Evolutionary conservation across 192 early-diverging fungal species (phyloP).

Genomic region (Coemansia sp.): DNA sequence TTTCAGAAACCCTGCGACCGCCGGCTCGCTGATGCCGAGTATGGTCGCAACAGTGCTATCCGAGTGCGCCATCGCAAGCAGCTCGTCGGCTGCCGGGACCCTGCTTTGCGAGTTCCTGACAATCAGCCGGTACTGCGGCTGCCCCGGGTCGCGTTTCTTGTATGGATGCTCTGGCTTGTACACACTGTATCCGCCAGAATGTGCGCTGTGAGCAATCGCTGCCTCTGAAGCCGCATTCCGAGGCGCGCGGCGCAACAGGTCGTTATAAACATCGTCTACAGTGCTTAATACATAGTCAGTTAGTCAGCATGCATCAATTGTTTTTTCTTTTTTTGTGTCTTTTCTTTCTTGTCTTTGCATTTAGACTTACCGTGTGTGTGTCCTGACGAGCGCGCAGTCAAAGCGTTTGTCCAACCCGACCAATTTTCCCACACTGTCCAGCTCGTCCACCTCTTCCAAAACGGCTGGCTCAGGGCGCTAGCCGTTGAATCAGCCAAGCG

Average conservation of each 20-base stretch:
- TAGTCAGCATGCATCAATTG: no score
- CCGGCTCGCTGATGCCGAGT: constrained; percentile 34
- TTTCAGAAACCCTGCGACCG: constrained; percentile 23
- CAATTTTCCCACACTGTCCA: no score
- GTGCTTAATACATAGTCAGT: no score
- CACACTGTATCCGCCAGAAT: constrained; percentile 12
- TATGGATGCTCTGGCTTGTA: constrained; percentile 34
- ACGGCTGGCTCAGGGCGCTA: no score
- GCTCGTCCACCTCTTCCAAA: no score
- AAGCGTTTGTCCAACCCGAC: no score
- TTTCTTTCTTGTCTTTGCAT: no score
- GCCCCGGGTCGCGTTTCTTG: constrained; percentile 35
- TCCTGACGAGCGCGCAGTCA: not conserved
- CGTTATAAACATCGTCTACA: constrained; percentile 23
- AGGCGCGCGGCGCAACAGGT: constrained; percentile 17
- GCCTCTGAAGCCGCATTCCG: not conserved
- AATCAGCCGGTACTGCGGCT: constrained; percentile 30
- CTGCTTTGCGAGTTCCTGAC: constrained; percentile 6
- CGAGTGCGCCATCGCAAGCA: constrained; percentile 4
- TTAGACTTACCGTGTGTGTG: constrained; percentile 9
- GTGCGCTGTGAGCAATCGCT: not conserved
- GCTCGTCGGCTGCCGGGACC: constrained; percentile 9
- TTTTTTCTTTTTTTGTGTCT: no score
- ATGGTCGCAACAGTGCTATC: constrained; percentile 18
- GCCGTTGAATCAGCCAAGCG: not conserved